Conservation (phyloP, 495 filamentous ascomycete genomes). For the Opeltia flavorubescens region DNA sequence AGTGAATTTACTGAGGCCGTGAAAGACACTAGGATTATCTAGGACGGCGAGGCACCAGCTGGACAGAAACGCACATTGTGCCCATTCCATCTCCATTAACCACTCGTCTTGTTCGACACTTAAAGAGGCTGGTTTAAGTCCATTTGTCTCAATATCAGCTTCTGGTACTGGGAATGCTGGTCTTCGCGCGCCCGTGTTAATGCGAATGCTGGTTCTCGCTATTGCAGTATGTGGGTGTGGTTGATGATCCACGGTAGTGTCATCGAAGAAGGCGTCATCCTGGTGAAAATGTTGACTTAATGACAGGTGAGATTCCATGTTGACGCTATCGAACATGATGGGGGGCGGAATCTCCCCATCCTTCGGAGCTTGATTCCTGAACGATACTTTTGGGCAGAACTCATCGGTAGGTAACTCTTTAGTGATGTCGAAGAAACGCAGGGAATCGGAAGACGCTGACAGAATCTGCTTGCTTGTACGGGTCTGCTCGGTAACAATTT, state of each 20-base stretch:
- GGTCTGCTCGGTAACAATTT: not conserved
- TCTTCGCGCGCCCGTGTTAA: no score
- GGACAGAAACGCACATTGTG: slow-evolving; percentile 41
- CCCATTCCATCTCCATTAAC: slow-evolving; percentile 42
- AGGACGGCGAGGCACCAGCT: slow-evolving; percentile 39
- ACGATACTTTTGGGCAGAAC: not conserved
- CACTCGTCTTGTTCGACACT: slow-evolving; percentile 40
- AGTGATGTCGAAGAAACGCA: not conserved
- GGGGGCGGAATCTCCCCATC: not conserved
- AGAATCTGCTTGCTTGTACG: not conserved
- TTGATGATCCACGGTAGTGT: no score
- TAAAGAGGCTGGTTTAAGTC: slow-evolving; percentile 28
- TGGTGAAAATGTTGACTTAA: no score
- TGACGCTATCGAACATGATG: slow-evolving; percentile 1
- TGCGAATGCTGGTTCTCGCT: no score
- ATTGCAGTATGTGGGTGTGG: no score
- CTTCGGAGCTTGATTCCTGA: not conserved
- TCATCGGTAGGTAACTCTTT: not conserved
- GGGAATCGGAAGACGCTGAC: not conserved
- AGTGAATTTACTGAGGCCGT: slow-evolving; percentile 29
- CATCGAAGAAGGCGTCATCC: no score
- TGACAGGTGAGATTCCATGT: not conserved
- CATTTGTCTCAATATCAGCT: not conserved
- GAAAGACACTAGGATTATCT: slow-evolving; percentile 31
- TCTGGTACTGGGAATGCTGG: no score